Conservation (phyloP, 345 rosid species). For the Laguncularia racemosa region DNA sequence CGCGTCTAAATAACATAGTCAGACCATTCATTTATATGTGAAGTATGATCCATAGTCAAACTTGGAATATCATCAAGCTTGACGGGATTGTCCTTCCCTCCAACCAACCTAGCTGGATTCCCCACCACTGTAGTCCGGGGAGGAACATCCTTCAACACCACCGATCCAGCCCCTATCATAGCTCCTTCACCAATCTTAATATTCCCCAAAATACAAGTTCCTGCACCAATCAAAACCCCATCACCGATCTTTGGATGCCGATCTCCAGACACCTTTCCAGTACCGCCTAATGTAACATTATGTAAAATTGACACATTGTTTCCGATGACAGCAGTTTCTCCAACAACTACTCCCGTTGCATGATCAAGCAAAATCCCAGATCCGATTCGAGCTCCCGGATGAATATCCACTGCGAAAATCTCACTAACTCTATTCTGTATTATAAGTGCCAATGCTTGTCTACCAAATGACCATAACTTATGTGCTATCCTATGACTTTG, state of each 20-base stretch:
- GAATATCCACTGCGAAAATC: constrained; percentile 79
- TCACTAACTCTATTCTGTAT: constrained; percentile 74
- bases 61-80: constrained; percentile 77
- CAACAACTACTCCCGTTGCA: constrained; percentile 74
- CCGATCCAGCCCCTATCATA: constrained; percentile 89
- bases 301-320: constrained; percentile 83
- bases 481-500: constrained; percentile 84
- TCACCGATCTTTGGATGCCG: constrained; percentile 95
- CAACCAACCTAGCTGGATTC: constrained; percentile 82
- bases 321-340: constrained; percentile 93
- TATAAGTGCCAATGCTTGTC: constrained; percentile 52
- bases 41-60: constrained; percentile 89
- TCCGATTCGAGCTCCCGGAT: constrained; percentile 87
- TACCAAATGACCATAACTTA: constrained; percentile 58
- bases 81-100: constrained; percentile 80
- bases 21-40: constrained; percentile 76
- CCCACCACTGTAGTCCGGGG: constrained; percentile 83
- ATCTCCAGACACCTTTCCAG: constrained; percentile 77
- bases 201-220: constrained; percentile 86
- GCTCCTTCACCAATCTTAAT: constrained; percentile 90
- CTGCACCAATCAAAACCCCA: constrained; percentile 92
- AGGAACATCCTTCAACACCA: constrained; percentile 78
- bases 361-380: constrained; percentile 72
- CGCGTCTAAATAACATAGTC: constrained; percentile 75
- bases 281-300: constrained; percentile 86